Percentiles rank a stretch among this genome's conserved stretches.
phyloP scores from a whole-genome alignment of 345 rosid genomes.

The Clausena lansium region DNA sequence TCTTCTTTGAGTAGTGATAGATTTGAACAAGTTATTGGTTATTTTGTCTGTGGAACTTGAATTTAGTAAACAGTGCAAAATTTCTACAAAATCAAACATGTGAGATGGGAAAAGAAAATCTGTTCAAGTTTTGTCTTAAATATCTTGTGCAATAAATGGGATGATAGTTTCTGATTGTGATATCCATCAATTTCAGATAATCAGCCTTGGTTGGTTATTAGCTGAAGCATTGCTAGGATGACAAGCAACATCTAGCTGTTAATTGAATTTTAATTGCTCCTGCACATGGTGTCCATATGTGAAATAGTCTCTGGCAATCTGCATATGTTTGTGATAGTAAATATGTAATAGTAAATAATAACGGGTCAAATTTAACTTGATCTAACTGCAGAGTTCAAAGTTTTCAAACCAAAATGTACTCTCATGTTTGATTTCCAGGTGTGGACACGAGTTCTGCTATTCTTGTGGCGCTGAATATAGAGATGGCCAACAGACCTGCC shows the following conservation, averaged over 20 bases:
- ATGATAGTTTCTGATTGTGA: background rate
- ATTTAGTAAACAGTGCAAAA: background rate
- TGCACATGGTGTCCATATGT: background rate
- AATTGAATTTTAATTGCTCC: background rate
- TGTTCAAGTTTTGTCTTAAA: background rate
- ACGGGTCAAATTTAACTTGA: background rate
- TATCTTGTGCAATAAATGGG: background rate
- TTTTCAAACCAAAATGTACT: conserved; percentile 12
- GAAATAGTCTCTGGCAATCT: background rate
- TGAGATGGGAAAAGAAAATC: background rate
- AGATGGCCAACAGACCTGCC: conserved; percentile 75
- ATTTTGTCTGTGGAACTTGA: background rate
- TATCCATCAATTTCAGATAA: background rate
- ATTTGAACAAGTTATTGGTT: background rate
- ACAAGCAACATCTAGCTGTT: background rate
- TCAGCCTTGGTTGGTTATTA: background rate
- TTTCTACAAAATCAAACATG: background rate
- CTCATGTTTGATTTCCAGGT: conserved; percentile 42
- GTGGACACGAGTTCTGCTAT: conserved; percentile 94
- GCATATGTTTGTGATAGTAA: background rate
- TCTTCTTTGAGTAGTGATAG: background rate
- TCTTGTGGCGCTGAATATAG: conserved; percentile 88
- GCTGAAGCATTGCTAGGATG: background rate
- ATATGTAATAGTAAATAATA: background rate
- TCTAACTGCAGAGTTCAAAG: background rate